Evolutionary conservation across 805 yeast species (phyloP), one percentile per base, ranked within the genome.

Genomic region (Metschnikowia hibisci): DNA sequence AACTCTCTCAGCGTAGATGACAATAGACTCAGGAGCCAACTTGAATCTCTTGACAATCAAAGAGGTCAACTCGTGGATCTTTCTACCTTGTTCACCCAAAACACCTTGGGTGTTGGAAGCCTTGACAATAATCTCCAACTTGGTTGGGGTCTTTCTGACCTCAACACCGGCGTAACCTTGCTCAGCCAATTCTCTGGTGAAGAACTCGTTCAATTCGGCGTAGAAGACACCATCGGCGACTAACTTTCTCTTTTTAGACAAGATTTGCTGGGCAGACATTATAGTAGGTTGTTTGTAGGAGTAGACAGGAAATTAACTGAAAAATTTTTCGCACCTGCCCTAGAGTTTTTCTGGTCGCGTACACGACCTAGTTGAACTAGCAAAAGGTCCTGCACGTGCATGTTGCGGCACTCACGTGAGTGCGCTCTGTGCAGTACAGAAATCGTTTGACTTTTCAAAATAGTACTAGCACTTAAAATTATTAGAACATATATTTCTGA

Each of bases 111-210:
- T 90, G 87, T 89, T 91, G 69, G 97, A 88, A 64, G 99, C 99
- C 78, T 96, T 89, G 80, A 93, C 89, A 74, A 93, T 87, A 61
- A 93, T 87, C 79, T 93, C 98, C 69, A 96, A 89, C 83, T 87
- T 90, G 80, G 91, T 77, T 74, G 97, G 93, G 71, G 97, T 88
- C 69, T 87, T 87, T 81, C 98, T 87, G 74, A 93, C 96, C 80
- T 93, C 99, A 69, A 93, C 96, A 80, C 99, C 99, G 66, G 99
- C 93, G 84, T 93, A 93, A 73, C 99, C 99, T 79, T 93, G 96
- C 81, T 93, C 99, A 65, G 99, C 96, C 70, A 93, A 86, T 78
- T 93, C 99, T 82, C 99, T 91, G 83, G 97, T 88, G 89, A 93
- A 93, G 93, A 93, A 93, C 81, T 93, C 99, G 84, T 93, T 93